Evolutionary conservation across 345 rosid genomes (phyloP).

Genomic region (Excoecaria agallocha): DNA sequence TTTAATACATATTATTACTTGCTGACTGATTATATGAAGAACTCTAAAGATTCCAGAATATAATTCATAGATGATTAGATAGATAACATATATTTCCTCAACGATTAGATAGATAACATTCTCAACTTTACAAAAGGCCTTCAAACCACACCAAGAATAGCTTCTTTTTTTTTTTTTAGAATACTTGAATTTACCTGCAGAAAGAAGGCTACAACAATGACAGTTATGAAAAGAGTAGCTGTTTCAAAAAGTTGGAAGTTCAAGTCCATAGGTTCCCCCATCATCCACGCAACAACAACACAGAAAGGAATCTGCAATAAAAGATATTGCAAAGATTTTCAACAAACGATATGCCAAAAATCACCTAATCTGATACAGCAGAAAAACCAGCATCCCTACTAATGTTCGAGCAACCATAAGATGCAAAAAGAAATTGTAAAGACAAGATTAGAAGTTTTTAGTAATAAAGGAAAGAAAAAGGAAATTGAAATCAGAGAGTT

Average conservation of each 20-base stretch:
- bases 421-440: neutral
- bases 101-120: neutral
- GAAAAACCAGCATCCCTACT: neutral
- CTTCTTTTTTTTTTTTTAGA: too few species aligned
- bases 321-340: neutral
- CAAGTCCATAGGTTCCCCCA: slow-evolving; percentile 74
- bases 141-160: neutral
- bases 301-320: slow-evolving; percentile 69
- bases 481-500: neutral
- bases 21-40: neutral
- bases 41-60: neutral
- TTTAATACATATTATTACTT: neutral
- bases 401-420: neutral
- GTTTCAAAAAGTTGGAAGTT: slow-evolving; percentile 91
- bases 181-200: slow-evolving; percentile 47
- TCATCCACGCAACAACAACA: slow-evolving; percentile 76
- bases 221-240: slow-evolving; percentile 70
- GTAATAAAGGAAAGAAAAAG: neutral
- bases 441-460: neutral
- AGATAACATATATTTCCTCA: neutral
- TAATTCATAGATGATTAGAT: too few species aligned
- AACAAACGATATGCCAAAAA: neutral
- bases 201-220: slow-evolving; percentile 75
- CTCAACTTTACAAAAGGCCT: neutral
- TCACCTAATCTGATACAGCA: neutral